Percentiles rank a stretch among this genome's conserved stretches.
Conservation (phyloP, 306 rosid genomes). For the Vigna angularis region DNA sequence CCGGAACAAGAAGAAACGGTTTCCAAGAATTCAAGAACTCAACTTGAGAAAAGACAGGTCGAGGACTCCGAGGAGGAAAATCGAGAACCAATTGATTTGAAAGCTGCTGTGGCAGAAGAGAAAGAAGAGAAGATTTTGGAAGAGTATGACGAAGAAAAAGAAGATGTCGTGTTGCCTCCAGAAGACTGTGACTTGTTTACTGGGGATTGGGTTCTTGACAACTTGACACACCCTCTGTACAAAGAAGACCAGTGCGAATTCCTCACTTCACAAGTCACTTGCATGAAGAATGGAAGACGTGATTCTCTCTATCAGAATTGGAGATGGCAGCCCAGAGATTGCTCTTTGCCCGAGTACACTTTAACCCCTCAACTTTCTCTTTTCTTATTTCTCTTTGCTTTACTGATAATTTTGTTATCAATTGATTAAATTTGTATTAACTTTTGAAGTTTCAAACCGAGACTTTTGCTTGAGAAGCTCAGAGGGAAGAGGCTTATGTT, state of each 20-base stretch:
- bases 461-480: constrained; percentile 79
- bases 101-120: constrained; percentile 25
- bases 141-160: constrained; percentile 50
- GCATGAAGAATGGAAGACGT: constrained; percentile 86
- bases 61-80: constrained; percentile 55
- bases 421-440: neutral
- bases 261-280: constrained; percentile 85
- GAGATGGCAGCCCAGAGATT: constrained; percentile 95
- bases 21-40: constrained; percentile 44
- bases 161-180: constrained; percentile 73
- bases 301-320: constrained; percentile 89
- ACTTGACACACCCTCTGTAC: constrained; percentile 75
- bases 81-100: constrained; percentile 51
- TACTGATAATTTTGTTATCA: neutral
- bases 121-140: constrained; percentile 32
- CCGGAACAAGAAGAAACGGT: constrained; percentile 5
- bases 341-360: constrained; percentile 81
- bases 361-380: neutral
- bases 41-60: constrained; percentile 41
- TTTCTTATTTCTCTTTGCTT: neutral
- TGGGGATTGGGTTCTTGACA: constrained; percentile 90
- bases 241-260: constrained; percentile 91
- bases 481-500: constrained; percentile 97
- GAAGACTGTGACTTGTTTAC: constrained; percentile 85
- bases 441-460: constrained; percentile 74